These are phyloP conservation scores for Aegilops longissima DNA, from an alignment of 176 grass and related monocot species.

Conservation along the genomic window DNA sequence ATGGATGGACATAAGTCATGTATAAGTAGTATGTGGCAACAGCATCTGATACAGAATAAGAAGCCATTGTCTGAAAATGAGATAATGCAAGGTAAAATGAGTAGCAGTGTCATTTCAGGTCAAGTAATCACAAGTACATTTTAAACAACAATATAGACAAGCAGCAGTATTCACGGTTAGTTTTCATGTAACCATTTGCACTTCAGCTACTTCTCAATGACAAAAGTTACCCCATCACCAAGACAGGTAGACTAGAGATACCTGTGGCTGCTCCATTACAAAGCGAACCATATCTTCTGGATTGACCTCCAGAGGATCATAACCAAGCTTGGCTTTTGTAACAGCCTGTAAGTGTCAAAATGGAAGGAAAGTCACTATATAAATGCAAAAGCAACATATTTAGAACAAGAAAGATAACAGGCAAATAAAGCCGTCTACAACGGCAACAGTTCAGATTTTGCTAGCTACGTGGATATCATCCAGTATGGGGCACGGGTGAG, in stretches of 20 bases:
- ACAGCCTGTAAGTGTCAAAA: conserved; percentile 74
- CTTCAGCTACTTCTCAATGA: conserved; percentile 10
- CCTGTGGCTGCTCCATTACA: conserved; percentile 89
- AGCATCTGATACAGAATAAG: conserved; percentile 98
- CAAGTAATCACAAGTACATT: conserved; percentile 4
- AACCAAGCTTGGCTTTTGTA: conserved; percentile 97
- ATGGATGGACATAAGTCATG: conserved; percentile 99
- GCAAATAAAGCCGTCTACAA: not conserved
- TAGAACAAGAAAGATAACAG: not conserved
- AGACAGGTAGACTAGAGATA: conserved; percentile 30
- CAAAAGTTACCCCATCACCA: not conserved
- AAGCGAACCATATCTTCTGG: conserved; percentile 99
- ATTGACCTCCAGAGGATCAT: conserved; percentile 93
- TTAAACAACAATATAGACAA: conserved; percentile 7
- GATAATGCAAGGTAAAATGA: conserved; percentile 29
- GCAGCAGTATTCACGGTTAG: conserved; percentile 5
- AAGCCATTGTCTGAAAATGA: conserved; percentile 95
- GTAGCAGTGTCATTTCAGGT: conserved; percentile 8
- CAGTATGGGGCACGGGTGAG: not conserved
- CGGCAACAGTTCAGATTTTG: not conserved
- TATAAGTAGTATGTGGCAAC: conserved; percentile 95
- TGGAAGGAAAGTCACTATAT: conserved; percentile 20
- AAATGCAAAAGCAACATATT: conserved; percentile 1
- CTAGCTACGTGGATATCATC: not conserved
- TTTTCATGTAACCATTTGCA: conserved; percentile 5